Evolutionary conservation across 306 rosid genomes (phyloP), one percentile per base, ranked within the genome.

Genomic region (Crataegus laevigata): DNA sequence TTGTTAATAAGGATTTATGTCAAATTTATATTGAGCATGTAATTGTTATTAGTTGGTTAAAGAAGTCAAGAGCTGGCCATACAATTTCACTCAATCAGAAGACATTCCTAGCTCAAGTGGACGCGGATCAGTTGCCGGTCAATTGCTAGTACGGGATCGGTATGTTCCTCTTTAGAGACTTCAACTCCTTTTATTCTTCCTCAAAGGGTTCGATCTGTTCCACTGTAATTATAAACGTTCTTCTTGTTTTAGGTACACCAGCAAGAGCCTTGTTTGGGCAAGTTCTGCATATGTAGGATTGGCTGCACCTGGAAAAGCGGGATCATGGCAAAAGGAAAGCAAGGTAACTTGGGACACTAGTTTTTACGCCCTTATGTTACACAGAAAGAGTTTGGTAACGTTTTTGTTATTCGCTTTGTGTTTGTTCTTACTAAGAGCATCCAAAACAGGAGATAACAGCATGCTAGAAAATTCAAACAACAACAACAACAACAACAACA

Each of bases 251-350:
- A 85, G 86, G 30, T 79, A 79, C 67, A 68, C 69, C 11, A 54
- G 50, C 22, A 21, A 74, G 19, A 50, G 55, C 4, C 78, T 47
- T 18, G 17, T 82, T 3, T 42, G 40, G 43, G 87, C 88, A 22
- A 55, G 58, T 8, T 75, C 52, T 78, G 98, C 96, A 4, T 80
- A 85, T 67, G 73, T 91, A 77, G 98, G 98, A 66, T 66, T 93
- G 54, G 98, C 96, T 66, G 76, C 81, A 24, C 93, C 96, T 6
- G 98, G 98, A 71, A 47, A 62, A 1, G 83, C 68, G 1, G 98
- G 98, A 74, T 93, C 96, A 12, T 93, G 98, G 98, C 96, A 93
- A 66, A 78, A 1, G 34, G 98, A 91, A 77, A 81, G 85, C 88
- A 91, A 91, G 89, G 98, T 93, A 82, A 62, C 11, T 15, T 14